A percentile compares a stretch with the other conserved stretches of the same genome.
These are phyloP conservation scores for Malus asiatica DNA, from an alignment of 306 rosid genomes.

Conservation along the genomic window DNA sequence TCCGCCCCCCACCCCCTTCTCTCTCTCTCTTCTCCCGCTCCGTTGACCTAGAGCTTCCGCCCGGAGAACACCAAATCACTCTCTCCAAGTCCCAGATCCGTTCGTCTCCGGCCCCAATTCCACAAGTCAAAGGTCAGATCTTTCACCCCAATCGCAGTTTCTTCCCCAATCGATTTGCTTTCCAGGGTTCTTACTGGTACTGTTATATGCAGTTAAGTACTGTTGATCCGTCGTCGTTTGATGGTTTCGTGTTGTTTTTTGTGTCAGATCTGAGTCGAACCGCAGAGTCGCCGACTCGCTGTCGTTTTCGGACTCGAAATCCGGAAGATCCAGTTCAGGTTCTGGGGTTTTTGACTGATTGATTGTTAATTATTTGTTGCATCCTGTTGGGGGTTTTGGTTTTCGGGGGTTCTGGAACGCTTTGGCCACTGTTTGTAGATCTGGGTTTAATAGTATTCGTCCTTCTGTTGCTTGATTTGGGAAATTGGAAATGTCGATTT, in stretches of 20 bases:
- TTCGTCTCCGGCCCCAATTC: not conserved
- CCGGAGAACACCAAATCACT: constrained; percentile 10
- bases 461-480: constrained; percentile 21
- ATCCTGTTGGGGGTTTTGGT: not conserved
- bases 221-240: not conserved
- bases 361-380: constrained; percentile 2
- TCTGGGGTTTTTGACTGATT: not conserved
- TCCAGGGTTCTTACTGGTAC: constrained; percentile 30
- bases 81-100: constrained; percentile 30
- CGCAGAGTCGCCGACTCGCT: not conserved
- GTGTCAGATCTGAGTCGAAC: constrained; percentile 49
- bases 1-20: not conserved
- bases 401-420: constrained; percentile 14
- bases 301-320: constrained; percentile 9
- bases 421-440: constrained; percentile 33
- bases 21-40: constrained; percentile 3
- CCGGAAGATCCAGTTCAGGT: constrained; percentile 29
- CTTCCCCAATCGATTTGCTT: constrained; percentile 11
- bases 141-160: not conserved
- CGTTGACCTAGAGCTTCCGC: constrained; percentile 41
- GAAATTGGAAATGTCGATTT: constrained; percentile 55
- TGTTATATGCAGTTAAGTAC: not conserved
- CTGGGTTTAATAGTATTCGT: constrained; percentile 33
- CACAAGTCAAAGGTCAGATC: constrained; percentile 48
- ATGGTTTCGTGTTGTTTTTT: not conserved